Conservation (phyloP, 768 basidiomycete species). For the Flagelloscypha sp. region DNA sequence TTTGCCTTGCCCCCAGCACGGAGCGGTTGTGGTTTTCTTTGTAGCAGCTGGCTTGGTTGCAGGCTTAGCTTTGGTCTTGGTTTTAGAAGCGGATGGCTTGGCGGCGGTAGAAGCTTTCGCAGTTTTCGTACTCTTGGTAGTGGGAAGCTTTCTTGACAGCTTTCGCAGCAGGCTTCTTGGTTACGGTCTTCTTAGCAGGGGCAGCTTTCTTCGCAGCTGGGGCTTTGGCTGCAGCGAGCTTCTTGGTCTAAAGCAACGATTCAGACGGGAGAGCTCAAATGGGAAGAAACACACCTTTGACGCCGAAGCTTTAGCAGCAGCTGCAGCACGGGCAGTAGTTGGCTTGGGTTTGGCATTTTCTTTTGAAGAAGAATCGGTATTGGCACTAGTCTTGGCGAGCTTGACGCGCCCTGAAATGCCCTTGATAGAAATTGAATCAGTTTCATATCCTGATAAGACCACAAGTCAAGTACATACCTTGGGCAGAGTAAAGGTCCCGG, state of each 20-base stretch:
- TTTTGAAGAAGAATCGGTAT: conserved; percentile 36
- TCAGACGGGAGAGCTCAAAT: no score
- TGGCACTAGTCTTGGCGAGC: conserved; percentile 50
- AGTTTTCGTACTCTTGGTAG: conserved; percentile 15
- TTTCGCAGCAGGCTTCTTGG: conserved; percentile 19
- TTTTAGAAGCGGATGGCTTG: conserved; percentile 20
- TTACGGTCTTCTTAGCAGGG: conserved; percentile 21
- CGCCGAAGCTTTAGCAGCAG: conserved; percentile 19
- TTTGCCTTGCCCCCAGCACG: conserved; percentile 11
- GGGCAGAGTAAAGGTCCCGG: conserved; percentile 41
- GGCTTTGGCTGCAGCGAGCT: conserved; percentile 34
- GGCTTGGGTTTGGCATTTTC: conserved; percentile 26
- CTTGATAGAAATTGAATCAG: conserved; percentile 10
- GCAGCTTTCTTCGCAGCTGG: conserved; percentile 14
- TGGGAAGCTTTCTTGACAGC: conserved; percentile 11
- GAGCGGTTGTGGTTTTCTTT: conserved; percentile 26
- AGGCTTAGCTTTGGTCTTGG: conserved; percentile 25
- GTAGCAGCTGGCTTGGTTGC: conserved; percentile 23
- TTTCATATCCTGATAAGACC: neutral
- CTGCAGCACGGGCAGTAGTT: no score
- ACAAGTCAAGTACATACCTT: conserved; percentile 26
- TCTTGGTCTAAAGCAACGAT: conserved; percentile 30
- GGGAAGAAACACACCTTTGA: no score
- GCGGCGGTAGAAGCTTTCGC: conserved; percentile 32
- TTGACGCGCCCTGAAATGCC: conserved; percentile 68